Evolutionary conservation across 805 yeast genomes (phyloP), one percentile per base, ranked within the genome.

Genomic region (Saccharomycopsis sp.): DNA sequence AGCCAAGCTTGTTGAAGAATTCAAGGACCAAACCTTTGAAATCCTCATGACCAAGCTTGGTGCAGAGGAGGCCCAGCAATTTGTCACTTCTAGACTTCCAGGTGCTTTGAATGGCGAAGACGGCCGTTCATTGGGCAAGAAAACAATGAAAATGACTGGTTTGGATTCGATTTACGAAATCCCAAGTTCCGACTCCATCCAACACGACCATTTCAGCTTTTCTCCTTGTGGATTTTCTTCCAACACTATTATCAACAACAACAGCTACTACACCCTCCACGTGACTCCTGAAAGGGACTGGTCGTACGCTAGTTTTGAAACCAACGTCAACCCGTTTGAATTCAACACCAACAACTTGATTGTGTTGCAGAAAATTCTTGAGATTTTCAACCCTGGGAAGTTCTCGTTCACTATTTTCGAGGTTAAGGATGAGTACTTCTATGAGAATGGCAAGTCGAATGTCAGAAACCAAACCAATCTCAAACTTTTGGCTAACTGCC

Each of bases 221-320:
- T 75, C 87, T 2, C 99, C 99, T 1, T 92, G 98, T 70, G 99
- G 99, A 5, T 92, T 83, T 67, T 89, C 97, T 1, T 89, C 97
- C 51, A 92, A 92, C 70, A 85, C 95, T 18, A 75, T 91, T 44
- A 70, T 87, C 51, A 75, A 81, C 51, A 80, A 77, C 48, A 77
- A 79, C 64, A 82, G 82, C 67, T 87, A 85, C 69, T 87, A 87
- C 68, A 92, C 97, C 7, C 76, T 91, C 59, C 98, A 94, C 69
- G 88, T 94, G 48, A 94, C 99, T 0, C 98, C 98, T 0, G 98
- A 94, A 69, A 69, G 76, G 21, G 96, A 92, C 41, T 92, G 95
- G 90, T 89, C 97, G 3, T 92, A 92, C 71, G 98, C 98, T 2
- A 88, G 96, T 8, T 94, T 94, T 70, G 98, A 94, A 70, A 84